A percentile compares a stretch with the other conserved stretches of the same genome.
Evolutionary conservation across 305 asterid genomes (phyloP).

Genomic region (Nicotiana rustica): DNA sequence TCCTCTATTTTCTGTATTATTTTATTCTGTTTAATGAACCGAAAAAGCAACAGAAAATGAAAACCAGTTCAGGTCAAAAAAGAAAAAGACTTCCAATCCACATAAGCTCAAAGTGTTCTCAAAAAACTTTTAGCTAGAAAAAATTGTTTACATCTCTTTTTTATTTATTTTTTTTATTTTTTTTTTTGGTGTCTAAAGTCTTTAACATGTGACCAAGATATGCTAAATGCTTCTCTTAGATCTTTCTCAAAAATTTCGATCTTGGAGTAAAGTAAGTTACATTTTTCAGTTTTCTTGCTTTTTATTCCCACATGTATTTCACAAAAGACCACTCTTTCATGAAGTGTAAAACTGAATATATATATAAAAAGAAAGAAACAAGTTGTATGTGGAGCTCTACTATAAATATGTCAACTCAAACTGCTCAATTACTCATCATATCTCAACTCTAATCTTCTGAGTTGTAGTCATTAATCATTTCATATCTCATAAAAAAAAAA

Average conservation of each 20-base stretch:
- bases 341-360: not conserved
- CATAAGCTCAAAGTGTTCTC: not conserved
- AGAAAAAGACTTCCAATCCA: not conserved
- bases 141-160: not conserved
- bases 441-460: not conserved
- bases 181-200: not conserved
- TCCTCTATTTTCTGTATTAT: not conserved
- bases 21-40: not conserved
- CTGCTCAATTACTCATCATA: not conserved
- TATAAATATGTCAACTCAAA: not conserved
- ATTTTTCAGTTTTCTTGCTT: not conserved
- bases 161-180: not conserved
- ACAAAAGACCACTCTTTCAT: not conserved
- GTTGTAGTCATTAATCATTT: not conserved
- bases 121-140: not conserved
- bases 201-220: not conserved
- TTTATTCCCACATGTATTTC: not conserved
- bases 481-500: conserved; percentile 7
- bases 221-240: not conserved
- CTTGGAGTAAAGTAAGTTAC: not conserved
- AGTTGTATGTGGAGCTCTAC: not conserved
- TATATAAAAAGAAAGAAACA: not conserved
- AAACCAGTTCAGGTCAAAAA: not conserved
- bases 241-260: not conserved
- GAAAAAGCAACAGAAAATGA: not conserved